Evolutionary conservation across 2,329 filamentous ascomycete genomes (phyloP).

Genomic region (Ceratocystis lukuohia): DNA sequence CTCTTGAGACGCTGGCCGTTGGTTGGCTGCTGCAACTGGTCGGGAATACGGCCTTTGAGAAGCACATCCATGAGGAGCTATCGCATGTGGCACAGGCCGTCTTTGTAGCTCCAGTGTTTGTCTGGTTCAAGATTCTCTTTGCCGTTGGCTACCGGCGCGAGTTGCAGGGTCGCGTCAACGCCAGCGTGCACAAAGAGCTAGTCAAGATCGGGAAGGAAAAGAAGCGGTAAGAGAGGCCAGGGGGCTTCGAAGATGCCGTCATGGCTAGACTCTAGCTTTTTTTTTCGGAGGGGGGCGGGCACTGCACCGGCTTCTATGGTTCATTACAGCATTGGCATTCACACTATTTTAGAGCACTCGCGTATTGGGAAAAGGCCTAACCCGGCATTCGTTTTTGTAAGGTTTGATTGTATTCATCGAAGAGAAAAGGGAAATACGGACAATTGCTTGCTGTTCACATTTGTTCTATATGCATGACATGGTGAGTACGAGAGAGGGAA

Average conservation of each 20-base stretch:
- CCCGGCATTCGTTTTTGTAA: too few species aligned
- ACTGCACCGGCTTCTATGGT: neutral
- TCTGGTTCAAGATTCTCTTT: slow-evolving; percentile 93
- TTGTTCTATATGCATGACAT: neutral
- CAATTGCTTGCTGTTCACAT: neutral
- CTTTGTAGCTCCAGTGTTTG: slow-evolving; percentile 88
- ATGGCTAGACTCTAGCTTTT: too few species aligned
- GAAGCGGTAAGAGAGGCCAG: slow-evolving; percentile 29
- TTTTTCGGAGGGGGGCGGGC: neutral
- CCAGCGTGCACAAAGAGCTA: slow-evolving; percentile 62
- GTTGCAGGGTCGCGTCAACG: slow-evolving; percentile 66
- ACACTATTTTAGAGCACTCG: neutral
- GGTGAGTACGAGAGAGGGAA: neutral
- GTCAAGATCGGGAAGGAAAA: slow-evolving; percentile 54
- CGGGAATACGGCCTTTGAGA: slow-evolving; percentile 80
- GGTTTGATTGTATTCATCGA: too few species aligned
- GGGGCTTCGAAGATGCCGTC: too few species aligned
- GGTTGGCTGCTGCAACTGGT: slow-evolving; percentile 85
- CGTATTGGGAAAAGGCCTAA: too few species aligned
- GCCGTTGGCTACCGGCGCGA: slow-evolving; percentile 79
- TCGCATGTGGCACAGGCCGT: slow-evolving; percentile 87
- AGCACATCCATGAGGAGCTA: slow-evolving; percentile 40
- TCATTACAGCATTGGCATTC: slow-evolving; percentile 9
- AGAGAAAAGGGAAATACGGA: neutral
- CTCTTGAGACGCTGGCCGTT: slow-evolving; percentile 54